phyloP scores from a whole-genome alignment of 306 rosid genomes.

The Aeschynomene evenia region DNA sequence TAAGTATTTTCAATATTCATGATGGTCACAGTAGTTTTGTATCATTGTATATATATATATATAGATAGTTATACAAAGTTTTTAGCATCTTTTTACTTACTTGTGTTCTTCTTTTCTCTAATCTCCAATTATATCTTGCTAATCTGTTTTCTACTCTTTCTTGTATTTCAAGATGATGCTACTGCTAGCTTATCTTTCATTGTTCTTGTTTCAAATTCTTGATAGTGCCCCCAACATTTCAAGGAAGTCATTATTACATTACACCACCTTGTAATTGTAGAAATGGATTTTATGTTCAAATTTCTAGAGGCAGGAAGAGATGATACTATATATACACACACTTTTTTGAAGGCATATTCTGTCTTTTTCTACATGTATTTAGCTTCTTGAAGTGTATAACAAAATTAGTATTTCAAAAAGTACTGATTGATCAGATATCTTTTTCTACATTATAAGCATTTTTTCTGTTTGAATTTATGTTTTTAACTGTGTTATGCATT shows the following conservation, averaged over 20 bases:
- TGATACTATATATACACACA: not conserved
- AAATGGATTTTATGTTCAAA: not conserved
- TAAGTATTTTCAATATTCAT: not conserved
- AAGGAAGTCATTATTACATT: not conserved
- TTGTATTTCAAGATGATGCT: not conserved
- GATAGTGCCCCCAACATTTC: not conserved
- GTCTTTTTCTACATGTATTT: not conserved
- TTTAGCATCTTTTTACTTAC: not conserved
- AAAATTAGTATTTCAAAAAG: not conserved
- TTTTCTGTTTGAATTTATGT: not conserved
- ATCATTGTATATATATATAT: not conserved
- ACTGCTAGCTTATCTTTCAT: not conserved
- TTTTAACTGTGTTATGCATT: not conserved
- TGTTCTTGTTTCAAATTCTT: constrained; percentile 34
- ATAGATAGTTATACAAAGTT: not conserved
- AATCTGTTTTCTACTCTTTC: not conserved
- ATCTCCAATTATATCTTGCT: constrained; percentile 6
- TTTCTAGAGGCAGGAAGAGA: not conserved
- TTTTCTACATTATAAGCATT: no score
- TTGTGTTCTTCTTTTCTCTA: no score
- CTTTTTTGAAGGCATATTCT: not conserved
- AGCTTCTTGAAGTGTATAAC: constrained; percentile 11
- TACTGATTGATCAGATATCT: not conserved
- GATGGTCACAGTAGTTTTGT: not conserved
- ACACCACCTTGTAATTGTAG: not conserved